Base-by-base conservation (phyloP, 805 yeast species). In the Clavispora santaluciae region DNA sequence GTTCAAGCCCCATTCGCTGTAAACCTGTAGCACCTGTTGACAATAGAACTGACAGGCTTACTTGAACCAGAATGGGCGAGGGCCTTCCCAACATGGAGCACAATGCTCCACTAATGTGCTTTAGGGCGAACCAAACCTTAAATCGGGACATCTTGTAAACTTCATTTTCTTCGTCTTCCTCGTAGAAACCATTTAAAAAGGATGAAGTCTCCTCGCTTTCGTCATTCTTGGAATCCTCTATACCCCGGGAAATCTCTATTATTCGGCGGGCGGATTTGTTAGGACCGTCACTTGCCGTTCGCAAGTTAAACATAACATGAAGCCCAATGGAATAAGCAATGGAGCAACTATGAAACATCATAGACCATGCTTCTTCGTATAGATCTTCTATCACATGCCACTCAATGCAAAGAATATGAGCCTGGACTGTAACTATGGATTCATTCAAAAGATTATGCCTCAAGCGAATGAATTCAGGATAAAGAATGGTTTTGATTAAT, bases 41-140 rank as follows among this genome's bases (percentile, higher is more conserved):
- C 40, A 56, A 55, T 35, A 61, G 46, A 6, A 65, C 57, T 3
- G 51, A 45, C 15, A 58, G 56, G 42, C 60, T 60, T 10, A 66
- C 66, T 46, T 65, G 72, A 23, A 68, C 55, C 45, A 49, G 39
- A 8, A 76, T 75, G 1, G 81, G 81, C 45, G 74, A 75, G 3
- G 80, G 80, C 46, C 80, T 60, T 7, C 80, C 79, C 20, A 75
- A 57, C 12, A 74, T 70, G 0, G 78, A 71, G 49, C 79, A 74
- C 15, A 73, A 49, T 25, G 73, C 74, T 2, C 76, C 73, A n/a
- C 71, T 60, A 20, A 72, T 57, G 43, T 70, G 66, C 45, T 72
- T 70, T 40, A 75, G 61, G 2, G 75, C 75, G 42, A 73, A 71
- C 78, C 79, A 76, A 5, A 73, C 62, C 33, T 75, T 66, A 13